Evolutionary conservation across 495 filamentous ascomycete genomes (phyloP).

Genomic region (Trypethelium eluteriae): DNA sequence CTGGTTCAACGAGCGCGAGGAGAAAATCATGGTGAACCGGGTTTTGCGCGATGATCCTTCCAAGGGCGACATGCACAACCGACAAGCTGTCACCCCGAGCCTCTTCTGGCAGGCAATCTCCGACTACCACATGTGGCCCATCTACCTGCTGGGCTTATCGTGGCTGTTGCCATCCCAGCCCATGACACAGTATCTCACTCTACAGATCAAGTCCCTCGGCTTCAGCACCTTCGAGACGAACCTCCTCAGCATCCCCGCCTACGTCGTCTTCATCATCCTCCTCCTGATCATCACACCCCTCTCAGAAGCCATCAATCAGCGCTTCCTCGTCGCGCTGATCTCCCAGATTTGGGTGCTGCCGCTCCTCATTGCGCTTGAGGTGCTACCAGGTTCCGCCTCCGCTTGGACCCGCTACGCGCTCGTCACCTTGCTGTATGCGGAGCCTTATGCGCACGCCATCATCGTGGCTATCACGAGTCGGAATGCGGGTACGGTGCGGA

Average conservation of each 20-base stretch:
- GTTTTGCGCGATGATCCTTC: constrained; percentile 57
- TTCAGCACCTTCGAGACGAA: constrained; percentile 36
- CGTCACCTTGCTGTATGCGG: constrained; percentile 23
- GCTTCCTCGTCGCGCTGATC: constrained; percentile 43
- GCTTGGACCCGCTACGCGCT: constrained; percentile 16
- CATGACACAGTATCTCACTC: constrained; percentile 39
- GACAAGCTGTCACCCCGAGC: constrained; percentile 42
- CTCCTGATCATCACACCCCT: constrained; percentile 50
- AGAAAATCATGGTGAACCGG: constrained; percentile 56
- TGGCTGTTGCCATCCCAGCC: constrained; percentile 39
- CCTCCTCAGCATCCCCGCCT: constrained; percentile 28
- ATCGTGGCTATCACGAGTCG: constrained; percentile 40
- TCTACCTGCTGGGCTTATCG: constrained; percentile 31
- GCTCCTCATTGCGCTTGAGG: constrained; percentile 47
- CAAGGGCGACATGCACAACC: constrained; percentile 59
- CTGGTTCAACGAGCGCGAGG: constrained; percentile 56
- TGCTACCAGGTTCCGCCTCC: constrained; percentile 32
- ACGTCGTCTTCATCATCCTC: constrained; percentile 39
- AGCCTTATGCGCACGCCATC: constrained; percentile 45
- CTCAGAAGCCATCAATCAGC: constrained; percentile 51
- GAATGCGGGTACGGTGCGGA: constrained; percentile 41
- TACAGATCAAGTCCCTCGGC: constrained; percentile 37
- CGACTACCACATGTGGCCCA: constrained; percentile 37
- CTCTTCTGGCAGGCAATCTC: constrained; percentile 49
- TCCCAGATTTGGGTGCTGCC: constrained; percentile 54